phyloP scores from a whole-genome alignment of 2,329 filamentous ascomycete genomes.

The Phialemoniopsis sp. region DNA sequence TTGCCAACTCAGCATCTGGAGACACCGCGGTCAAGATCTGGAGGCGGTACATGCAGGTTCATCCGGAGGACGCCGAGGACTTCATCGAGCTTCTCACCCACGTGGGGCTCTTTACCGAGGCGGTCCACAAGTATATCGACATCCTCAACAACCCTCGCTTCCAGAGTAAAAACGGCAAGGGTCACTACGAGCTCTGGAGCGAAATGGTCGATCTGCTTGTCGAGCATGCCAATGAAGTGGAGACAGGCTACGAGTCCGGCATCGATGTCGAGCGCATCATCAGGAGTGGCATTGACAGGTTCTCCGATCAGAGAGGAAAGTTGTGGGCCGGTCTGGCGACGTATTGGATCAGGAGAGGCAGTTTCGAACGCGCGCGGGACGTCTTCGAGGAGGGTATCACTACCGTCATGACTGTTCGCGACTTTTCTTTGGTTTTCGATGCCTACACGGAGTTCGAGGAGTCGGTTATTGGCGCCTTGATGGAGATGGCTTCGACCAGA shows the following conservation, averaged over 20 bases:
- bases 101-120: constrained; percentile 82
- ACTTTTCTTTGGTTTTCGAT: constrained; percentile 96
- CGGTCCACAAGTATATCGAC: constrained; percentile 85
- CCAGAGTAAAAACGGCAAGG: constrained; percentile 88
- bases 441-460: constrained; percentile 97
- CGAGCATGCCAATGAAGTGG: constrained; percentile 80
- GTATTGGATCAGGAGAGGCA: constrained; percentile 92
- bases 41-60: constrained; percentile 94
- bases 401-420: constrained; percentile 96
- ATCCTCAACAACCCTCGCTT: constrained; percentile 89
- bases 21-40: constrained; percentile 90
- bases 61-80: constrained; percentile 91
- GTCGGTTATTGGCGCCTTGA: constrained; percentile 84
- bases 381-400: constrained; percentile 95
- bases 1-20: constrained; percentile 86
- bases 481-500: constrained; percentile 79
- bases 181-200: constrained; percentile 94
- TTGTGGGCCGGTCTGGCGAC: constrained; percentile 93
- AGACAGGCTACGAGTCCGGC: constrained; percentile 74
- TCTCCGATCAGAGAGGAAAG: constrained; percentile 90
- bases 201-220: constrained; percentile 96
- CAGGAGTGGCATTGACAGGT: constrained; percentile 83
- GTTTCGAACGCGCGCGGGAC: constrained; percentile 89
- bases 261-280: constrained; percentile 92
- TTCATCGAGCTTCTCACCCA: constrained; percentile 87